Evolutionary conservation across 1,284 basidiomycete species (phyloP).

Genomic region (Microbotryum silenes-acaulis): DNA sequence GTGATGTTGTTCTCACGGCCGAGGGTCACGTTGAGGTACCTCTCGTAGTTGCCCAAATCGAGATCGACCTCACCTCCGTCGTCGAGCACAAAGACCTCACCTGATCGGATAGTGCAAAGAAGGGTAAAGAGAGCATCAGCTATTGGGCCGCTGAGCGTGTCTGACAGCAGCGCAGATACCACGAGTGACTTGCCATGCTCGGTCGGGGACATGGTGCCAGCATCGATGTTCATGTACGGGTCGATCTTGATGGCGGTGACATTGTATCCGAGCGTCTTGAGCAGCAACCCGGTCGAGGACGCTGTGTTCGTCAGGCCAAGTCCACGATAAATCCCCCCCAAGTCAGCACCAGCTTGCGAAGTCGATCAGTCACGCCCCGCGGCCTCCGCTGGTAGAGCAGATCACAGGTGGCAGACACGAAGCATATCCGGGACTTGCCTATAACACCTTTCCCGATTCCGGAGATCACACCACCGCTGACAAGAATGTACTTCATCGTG

Average conservation of each 20-base stretch:
- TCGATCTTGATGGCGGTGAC: slow-evolving; percentile 99
- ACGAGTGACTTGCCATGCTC: slow-evolving; percentile 70
- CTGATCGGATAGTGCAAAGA: slow-evolving; percentile 44
- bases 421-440: slow-evolving; percentile 28
- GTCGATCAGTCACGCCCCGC: too few relatives aligned
- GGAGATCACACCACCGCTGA: slow-evolving; percentile 43
- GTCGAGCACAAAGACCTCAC: slow-evolving; percentile 96
- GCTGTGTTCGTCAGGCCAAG: slow-evolving; percentile 44
- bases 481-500: slow-evolving; percentile 44
- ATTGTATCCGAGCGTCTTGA: slow-evolving; percentile 91
- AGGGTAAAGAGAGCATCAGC: neutral
- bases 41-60: slow-evolving; percentile 96
- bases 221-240: slow-evolving; percentile 99
- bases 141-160: too few relatives aligned
- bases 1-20: slow-evolving; percentile 96
- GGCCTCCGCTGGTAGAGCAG: too few relatives aligned
- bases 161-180: neutral
- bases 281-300: slow-evolving; percentile 89
- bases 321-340: too few relatives aligned
- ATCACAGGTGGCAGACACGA: neutral
- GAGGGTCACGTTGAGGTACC: slow-evolving; percentile 91
- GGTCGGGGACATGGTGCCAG: slow-evolving; percentile 96
- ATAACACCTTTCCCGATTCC: slow-evolving; percentile 47
- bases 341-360: too few relatives aligned
- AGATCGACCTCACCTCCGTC: slow-evolving; percentile 98